Evolutionary conservation across 352 stramenopile species (phyloP), one percentile per base, ranked within the genome.

Genomic region (Peronosclerospora sorghi): DNA sequence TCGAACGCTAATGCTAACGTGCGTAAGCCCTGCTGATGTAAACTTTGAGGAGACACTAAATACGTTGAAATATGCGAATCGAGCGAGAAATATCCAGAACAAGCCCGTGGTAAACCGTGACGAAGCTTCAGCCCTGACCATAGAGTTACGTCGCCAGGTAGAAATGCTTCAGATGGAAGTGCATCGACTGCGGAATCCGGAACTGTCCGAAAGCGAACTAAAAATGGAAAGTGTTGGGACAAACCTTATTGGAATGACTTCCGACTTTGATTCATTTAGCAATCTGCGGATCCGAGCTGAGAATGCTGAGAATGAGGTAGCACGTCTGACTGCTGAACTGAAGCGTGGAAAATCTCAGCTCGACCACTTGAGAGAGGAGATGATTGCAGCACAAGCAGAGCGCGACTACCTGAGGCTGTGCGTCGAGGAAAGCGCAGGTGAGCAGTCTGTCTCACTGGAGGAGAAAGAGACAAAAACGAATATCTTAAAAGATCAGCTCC

Each of bases 21-120:
- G 89, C 59, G 86, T 96, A 27, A 95, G 83, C 41, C 88, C 89
- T 28, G 83, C 86, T 4, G 83, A 94, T 27, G 78, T 86, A 23
- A 94, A 96, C 45, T 86, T 93, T 35, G 75, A 90, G 43, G 89
- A 97, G 62, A 96, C 86, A 8, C 45, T 95, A 24, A 96, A 91
- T 51, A 88, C 88, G 2, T 65, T 97, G 26, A 92, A 93, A 53
- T 96, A 96, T 67, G 85, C 86, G 4, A 94, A 95, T 38, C 81
- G 86, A 30, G 85, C 85, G 4, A 62, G 83, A 14, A 96, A 96
- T 47, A 96, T 93, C 51, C 77, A 87, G 54, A 93, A 93, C 62
- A 90, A 91, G 32, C 71, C 80, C 1, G 68, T 94, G 13, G 78
- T 93, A 8, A 93, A 93, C 45, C 76, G 80, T 23, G 80, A 93